Evolutionary conservation across 768 basidiomycete species (phyloP).

Genomic region (Amanita jacksonii): DNA sequence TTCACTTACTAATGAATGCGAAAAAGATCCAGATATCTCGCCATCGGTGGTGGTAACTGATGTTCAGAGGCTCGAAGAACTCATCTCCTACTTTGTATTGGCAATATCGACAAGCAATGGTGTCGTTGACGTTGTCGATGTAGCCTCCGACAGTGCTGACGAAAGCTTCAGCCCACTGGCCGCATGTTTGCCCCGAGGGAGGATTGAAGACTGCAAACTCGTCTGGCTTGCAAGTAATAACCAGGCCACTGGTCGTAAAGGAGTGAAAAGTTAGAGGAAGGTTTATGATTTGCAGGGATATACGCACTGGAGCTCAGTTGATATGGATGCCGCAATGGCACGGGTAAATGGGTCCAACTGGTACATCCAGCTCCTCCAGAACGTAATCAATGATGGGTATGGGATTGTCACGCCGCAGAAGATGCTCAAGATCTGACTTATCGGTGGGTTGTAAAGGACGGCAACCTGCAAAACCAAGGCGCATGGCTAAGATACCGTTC

Average conservation of each 20-base stretch:
- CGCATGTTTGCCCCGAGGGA: conserved; percentile 66
- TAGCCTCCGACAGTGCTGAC: conserved; percentile 59
- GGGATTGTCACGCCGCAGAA: conserved; percentile 83
- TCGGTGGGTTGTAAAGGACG: conserved; percentile 72
- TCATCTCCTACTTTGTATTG: conserved; percentile 58
- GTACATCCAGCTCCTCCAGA: conserved; percentile 79
- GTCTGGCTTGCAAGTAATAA: conserved; percentile 50
- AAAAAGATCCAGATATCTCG: conserved; percentile 60
- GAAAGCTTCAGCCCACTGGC: conserved; percentile 61
- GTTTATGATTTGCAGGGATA: too few species aligned
- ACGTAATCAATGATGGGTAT: conserved; percentile 47
- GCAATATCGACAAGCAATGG: conserved; percentile 62
- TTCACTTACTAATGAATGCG: conserved; percentile 42
- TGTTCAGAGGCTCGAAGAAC: conserved; percentile 61
- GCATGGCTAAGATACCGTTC: too few species aligned
- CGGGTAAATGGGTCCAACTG: conserved; percentile 64
- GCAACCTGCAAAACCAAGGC: conserved; percentile 47
- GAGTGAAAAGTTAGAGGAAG: too few species aligned
- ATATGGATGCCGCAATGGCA: conserved; percentile 59
- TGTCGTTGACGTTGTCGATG: conserved; percentile 56
- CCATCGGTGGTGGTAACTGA: conserved; percentile 53
- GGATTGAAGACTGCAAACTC: conserved; percentile 71
- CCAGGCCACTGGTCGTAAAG: conserved; percentile 53
- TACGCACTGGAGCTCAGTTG: conserved; percentile 64
- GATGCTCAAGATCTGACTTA: conserved; percentile 50